Conservation (phyloP, 768 basidiomycete genomes). For the Russula sp. region DNA sequence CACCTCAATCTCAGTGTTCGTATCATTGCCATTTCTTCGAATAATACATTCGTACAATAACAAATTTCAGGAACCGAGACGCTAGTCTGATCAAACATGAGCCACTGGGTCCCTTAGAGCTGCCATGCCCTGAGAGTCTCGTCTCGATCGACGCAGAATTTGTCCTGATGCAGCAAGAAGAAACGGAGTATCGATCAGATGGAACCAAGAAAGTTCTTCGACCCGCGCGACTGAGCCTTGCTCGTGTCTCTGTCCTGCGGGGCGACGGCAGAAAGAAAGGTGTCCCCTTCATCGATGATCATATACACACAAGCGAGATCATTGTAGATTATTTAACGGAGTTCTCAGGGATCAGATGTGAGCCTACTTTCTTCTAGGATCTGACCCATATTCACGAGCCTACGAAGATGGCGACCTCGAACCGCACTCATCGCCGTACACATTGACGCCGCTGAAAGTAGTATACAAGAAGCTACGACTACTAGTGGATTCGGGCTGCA, state of each 20-base stretch:
- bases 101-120: conserved; percentile 63
- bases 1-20: conserved; percentile 83
- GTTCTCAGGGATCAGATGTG: conserved; percentile 93
- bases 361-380: conserved; percentile 32
- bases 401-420: conserved; percentile 86
- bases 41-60: neutral
- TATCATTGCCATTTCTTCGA: conserved; percentile 7
- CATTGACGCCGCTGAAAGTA: conserved; percentile 92
- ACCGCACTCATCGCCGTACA: conserved; percentile 75
- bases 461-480: conserved; percentile 96
- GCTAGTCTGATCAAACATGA: conserved; percentile 72
- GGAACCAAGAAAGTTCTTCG: conserved; percentile 90
- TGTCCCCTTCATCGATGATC: conserved; percentile 94
- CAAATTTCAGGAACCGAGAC: conserved; percentile 65
- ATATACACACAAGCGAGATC: conserved; percentile 93
- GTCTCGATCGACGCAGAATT: conserved; percentile 98
- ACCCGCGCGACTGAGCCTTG: conserved; percentile 87
- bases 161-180: conserved; percentile 97
- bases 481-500: conserved; percentile 90
- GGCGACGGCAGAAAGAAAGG: conserved; percentile 80
- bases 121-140: conserved; percentile 81
- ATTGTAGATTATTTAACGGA: conserved; percentile 98
- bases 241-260: conserved; percentile 90
- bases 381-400: conserved; percentile 17
- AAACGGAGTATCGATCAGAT: conserved; percentile 92